Conservation (phyloP, 2,329 filamentous ascomycete genomes). For the Aureobasidium subglaciale region DNA sequence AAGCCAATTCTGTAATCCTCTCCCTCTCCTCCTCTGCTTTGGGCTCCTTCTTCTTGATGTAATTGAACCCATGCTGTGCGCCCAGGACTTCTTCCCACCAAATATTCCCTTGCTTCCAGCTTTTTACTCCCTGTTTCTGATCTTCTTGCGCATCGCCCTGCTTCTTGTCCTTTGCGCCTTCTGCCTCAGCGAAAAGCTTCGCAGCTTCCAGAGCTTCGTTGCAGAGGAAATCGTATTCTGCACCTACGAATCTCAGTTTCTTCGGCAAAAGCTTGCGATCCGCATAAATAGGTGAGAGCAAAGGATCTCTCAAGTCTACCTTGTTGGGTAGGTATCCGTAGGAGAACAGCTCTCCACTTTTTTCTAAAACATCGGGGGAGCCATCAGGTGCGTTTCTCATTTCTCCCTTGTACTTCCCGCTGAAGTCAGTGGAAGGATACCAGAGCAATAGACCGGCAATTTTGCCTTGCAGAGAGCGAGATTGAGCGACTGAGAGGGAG, state of each 20-base stretch:
- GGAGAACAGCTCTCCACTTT: background rate
- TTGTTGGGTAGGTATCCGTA: background rate
- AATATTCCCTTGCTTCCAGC: background rate
- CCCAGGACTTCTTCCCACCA: conserved; percentile 4
- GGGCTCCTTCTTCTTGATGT: background rate
- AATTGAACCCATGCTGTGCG: conserved; percentile 7
- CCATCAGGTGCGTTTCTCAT: background rate
- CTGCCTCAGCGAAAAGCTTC: background rate
- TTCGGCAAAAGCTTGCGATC: background rate
- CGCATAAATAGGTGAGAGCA: background rate
- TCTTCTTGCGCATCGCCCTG: background rate
- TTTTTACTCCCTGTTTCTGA: background rate
- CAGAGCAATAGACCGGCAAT: background rate
- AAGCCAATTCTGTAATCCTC: background rate
- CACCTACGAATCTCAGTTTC: background rate
- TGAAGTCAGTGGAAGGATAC: conserved; percentile 3
- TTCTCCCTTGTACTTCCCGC: background rate
- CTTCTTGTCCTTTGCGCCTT: background rate
- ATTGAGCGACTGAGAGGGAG: background rate
- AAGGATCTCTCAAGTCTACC: background rate
- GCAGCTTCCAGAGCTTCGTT: background rate
- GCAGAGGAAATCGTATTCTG: conserved; percentile 4
- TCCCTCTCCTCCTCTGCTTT: conserved; percentile 4
- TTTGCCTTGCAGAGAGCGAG: background rate
- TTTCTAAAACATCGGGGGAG: background rate